Evolutionary conservation across 768 basidiomycete species (phyloP), one percentile per base, ranked within the genome.

Genomic region (Sutorius australiensis): DNA sequence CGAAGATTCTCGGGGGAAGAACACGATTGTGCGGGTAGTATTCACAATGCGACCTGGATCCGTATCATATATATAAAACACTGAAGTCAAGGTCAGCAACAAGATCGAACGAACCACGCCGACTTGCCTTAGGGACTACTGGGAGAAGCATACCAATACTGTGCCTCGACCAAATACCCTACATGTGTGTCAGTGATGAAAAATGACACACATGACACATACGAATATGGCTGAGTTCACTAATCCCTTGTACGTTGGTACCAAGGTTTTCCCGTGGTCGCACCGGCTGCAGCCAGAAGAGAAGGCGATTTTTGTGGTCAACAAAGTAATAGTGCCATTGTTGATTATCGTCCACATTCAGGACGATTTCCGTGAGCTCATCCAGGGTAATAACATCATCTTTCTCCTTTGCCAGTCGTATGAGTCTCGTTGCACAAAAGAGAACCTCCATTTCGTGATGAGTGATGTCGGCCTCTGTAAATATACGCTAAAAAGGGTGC

Each of bases 271-370:
- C 10, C 21, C 13, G 17, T 3, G 14, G 5, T 10, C 24, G 12
- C 0, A 61, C 39, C 3, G 14, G 9, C 11, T 52, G 44, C 24
- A 60, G 21, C 59, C 59, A 60, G 33, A 61, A 61, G 7, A 61
- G 48, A 44, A 60, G 54, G 27, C 34, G 59, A 12, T 51, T 1
- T 5, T 16, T 50, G 37, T 60, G 60, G 41, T 60, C 60, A 17
- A 53, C 59, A 39, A 60, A 61, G 31, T 60, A 58, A 38, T 60
- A 61, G 21, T 30, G 19, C 44, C 60, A 61, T 30, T 3, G 3
- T 24, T 12, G 27, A 24, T 5, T 1, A 8, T 30, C 17, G 9
- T 53, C 46, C 37, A 57, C 34, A 13, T 58, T 50, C 8, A 61
- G 33, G 11, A 60, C 58, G 7, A 59, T 38, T 34, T 60, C 55